Evolutionary conservation across 2,329 filamentous ascomycete genomes (phyloP).

Genomic region (Ophiocordyceps camponoti-saundersi): DNA sequence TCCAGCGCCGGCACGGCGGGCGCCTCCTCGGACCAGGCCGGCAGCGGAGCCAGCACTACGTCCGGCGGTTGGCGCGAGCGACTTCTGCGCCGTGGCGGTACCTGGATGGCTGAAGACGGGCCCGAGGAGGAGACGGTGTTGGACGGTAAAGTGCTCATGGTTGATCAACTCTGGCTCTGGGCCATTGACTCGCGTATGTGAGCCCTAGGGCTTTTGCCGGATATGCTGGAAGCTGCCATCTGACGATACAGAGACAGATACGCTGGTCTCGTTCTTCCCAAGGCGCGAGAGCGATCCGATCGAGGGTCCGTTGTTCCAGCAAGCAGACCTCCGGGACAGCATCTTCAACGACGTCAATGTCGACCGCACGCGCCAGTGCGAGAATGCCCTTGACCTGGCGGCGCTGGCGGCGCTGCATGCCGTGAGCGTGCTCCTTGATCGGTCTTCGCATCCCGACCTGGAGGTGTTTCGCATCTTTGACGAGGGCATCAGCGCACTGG

Average conservation of each 20-base stretch:
- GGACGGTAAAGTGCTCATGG: slow-evolving; percentile 46
- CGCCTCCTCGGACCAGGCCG: slow-evolving; percentile 10
- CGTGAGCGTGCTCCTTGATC: slow-evolving; percentile 42
- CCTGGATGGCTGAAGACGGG: slow-evolving; percentile 5
- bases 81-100: slow-evolving; percentile 4
- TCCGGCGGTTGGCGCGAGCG: slow-evolving; percentile 11
- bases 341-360: slow-evolving; percentile 51
- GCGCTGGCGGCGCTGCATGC: slow-evolving; percentile 45
- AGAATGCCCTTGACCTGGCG: slow-evolving; percentile 44
- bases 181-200: slow-evolving; percentile 33
- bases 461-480: slow-evolving; percentile 50
- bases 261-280: slow-evolving; percentile 36
- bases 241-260: slow-evolving; percentile 16
- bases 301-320: slow-evolving; percentile 37
- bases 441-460: slow-evolving; percentile 40
- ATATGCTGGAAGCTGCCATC: neutral
- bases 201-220: too few species aligned
- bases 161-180: slow-evolving; percentile 50
- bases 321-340: slow-evolving; percentile 44
- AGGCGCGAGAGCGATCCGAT: slow-evolving; percentile 34
- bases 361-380: slow-evolving; percentile 43
- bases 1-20: slow-evolving; percentile 14
- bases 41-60: slow-evolving; percentile 7
- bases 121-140: slow-evolving; percentile 21
- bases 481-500: slow-evolving; percentile 46